Evolutionary conservation across 1,139 yeast species (phyloP).

Genomic region (Kazachstania sp.): DNA sequence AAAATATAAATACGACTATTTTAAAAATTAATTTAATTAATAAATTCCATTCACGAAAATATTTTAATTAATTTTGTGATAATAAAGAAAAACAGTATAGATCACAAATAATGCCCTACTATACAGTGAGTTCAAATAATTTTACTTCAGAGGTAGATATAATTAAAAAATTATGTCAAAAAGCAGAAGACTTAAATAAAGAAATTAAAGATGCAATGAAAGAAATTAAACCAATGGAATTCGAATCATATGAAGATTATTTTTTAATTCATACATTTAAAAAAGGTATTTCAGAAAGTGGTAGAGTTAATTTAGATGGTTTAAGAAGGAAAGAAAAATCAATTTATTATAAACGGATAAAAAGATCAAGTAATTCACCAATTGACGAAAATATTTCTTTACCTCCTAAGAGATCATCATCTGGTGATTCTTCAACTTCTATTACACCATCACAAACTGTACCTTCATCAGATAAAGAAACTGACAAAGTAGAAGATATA

Average conservation of each 20-base stretch:
- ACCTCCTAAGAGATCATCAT: not conserved
- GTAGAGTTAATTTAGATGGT: constrained; percentile 25
- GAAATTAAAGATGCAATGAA: constrained; percentile 14
- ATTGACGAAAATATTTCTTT: constrained; percentile 1
- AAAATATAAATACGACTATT: too few relatives aligned
- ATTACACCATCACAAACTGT: not conserved
- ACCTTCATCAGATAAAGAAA: not conserved
- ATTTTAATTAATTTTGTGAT: too few relatives aligned
- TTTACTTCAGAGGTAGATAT: not conserved
- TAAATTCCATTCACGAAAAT: too few relatives aligned
- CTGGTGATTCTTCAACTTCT: not conserved
- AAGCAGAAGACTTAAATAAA: constrained; percentile 11
- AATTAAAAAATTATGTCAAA: constrained; percentile 5
- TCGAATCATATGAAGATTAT: constrained; percentile 30
- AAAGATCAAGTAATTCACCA: constrained; percentile 5
- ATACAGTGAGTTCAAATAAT: not conserved
- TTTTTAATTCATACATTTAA: constrained; percentile 24
- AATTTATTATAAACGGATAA: constrained; percentile 21
- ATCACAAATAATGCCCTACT: too few relatives aligned
- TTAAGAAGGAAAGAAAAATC: constrained; percentile 23
- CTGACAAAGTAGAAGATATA: not conserved
- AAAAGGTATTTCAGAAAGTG: constrained; percentile 29
- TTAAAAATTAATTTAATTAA: too few relatives aligned
- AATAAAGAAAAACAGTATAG: too few relatives aligned
- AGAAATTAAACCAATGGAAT: constrained; percentile 23